Percentiles rank a stretch among this genome's conserved stretches.
phyloP scores from a whole-genome alignment of 2,329 filamentous ascomycete species.

The Penicillium sp. region DNA sequence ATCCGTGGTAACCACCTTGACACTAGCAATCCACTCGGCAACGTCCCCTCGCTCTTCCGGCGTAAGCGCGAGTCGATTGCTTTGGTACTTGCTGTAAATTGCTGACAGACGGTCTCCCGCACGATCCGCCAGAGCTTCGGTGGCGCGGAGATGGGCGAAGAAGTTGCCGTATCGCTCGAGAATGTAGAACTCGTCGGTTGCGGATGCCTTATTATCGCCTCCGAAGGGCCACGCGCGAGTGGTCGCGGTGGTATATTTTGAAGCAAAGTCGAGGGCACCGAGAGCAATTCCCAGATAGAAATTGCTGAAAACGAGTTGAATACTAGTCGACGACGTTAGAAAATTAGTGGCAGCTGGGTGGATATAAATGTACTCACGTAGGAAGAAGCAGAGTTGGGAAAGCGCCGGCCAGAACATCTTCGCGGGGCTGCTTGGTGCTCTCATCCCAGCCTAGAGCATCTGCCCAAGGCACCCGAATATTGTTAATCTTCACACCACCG shows the following conservation, averaged over 20 bases:
- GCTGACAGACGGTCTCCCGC: conserved; percentile 51
- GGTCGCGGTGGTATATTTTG: conserved; percentile 55
- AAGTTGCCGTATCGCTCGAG: conserved; percentile 64
- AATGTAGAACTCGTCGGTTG: conserved; percentile 65
- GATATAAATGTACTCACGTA: conserved; percentile 40
- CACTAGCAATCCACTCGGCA: conserved; percentile 61
- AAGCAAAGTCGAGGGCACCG: conserved; percentile 56
- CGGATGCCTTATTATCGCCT: conserved; percentile 59
- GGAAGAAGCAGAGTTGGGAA: conserved; percentile 60
- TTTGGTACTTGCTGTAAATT: conserved; percentile 47
- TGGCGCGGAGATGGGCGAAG: conserved; percentile 60
- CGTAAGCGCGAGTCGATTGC: conserved; percentile 46
- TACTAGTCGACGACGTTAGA: conserved; percentile 33
- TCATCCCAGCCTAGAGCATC: conserved; percentile 63
- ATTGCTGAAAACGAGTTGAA: conserved; percentile 65
- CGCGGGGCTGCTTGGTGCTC: conserved; percentile 50
- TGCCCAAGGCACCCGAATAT: conserved; percentile 57
- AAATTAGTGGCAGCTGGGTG: background rate
- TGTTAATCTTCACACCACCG: conserved; percentile 59
- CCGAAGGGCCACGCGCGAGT: conserved; percentile 65
- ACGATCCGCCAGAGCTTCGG: conserved; percentile 57
- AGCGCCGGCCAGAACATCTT: conserved; percentile 51
- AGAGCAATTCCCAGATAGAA: conserved; percentile 64
- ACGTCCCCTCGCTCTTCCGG: conserved; percentile 57
- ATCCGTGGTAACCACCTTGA: conserved; percentile 64